Base-by-base conservation (phyloP, 2,329 filamentous ascomycete genomes). In the Gaeumannomyces sp. region DNA sequence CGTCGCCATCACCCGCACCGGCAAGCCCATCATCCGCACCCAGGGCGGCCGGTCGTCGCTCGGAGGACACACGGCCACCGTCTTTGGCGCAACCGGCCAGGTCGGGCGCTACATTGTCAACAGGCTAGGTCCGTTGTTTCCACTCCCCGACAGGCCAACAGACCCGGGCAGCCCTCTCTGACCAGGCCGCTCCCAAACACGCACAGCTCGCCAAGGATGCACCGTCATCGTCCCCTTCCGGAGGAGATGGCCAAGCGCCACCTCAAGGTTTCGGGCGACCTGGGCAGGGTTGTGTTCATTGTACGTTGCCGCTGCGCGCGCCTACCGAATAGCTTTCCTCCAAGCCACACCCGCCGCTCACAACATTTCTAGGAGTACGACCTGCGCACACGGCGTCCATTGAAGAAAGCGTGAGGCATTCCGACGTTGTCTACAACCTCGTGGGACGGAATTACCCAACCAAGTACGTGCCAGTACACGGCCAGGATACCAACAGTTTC, bases 211-310 rank as follows among this genome's bases (percentile, higher is more conserved):
- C 69, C 88, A 93, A 80, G 95, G 95, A 88, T 96, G 92, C 79
- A 97, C 90, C 56, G 95, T 99, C 57, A 87, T 99, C 66, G 79
- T 98, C 66, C 95, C 95, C 62, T 99, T 87, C 83, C 89, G 95
- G 95, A 99, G 82, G 95, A 98, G 79, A 98, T 97, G 93, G 83
- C 90, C 71, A 98, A 98, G 85, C 89, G 95, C 71, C 94, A 98
- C 81, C 83, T 99, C 74, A 98, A 98, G 81, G 88, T 97, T 66
- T 85, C 92, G n/a, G 95, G 95, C 79, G 95, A 99, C 78, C 83
- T 99, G 67, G 95, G 95, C 68, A 87, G 92, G 71, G 85, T 99
- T 65, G 82, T 90, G 72, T 98, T 99, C 78, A 83, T 96, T 72
- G 91, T 93, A 79, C 67, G 83, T 67, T 7, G 14, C 19, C 22